A percentile compares a stretch with the other conserved stretches of the same genome.
Evolutionary conservation across 164 flowering plant genomes (phyloP).

Genomic region (Vitis cinerea): DNA sequence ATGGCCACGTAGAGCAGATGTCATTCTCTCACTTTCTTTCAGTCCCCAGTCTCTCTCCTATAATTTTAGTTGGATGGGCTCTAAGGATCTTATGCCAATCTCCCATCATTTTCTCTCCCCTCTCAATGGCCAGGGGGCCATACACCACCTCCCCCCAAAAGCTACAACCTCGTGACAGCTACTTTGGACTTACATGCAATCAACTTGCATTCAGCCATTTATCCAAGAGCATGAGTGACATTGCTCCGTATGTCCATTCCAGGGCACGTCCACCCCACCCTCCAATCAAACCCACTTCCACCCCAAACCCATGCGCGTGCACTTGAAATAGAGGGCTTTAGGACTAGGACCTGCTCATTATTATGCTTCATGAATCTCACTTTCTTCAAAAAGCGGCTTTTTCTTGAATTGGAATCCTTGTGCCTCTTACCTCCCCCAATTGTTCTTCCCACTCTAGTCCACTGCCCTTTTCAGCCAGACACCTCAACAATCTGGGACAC

Average conservation of each 20-base stretch:
- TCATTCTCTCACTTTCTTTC: not conserved
- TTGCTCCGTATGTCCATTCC: not conserved
- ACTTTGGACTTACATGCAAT: constrained; percentile 7
- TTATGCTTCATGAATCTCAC: constrained; percentile 4
- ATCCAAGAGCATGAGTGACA: not conserved
- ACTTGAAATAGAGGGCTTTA: too few species aligned
- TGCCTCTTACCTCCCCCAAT: not conserved
- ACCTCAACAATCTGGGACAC: constrained; percentile 10
- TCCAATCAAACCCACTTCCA: too few species aligned
- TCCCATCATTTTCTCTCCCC: constrained; percentile 2
- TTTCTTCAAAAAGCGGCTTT: constrained; percentile 2
- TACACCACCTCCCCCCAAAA: constrained; percentile 10
- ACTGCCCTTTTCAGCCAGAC: constrained; percentile 11
- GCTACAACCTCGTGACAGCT: constrained; percentile 23
- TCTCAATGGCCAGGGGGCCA: constrained; percentile 2
- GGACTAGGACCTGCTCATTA: not conserved
- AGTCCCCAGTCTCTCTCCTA: constrained; percentile 11
- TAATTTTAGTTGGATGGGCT: constrained; percentile 8
- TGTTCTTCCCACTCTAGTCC: not conserved
- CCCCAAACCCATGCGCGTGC: too few species aligned
- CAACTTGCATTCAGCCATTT: constrained; percentile 5
- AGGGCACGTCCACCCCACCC: too few species aligned
- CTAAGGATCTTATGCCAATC: constrained; percentile 2
- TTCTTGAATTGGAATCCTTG: constrained; percentile 12
- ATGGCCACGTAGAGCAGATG: not conserved